Conservation (phyloP, 257 asterid genomes). For the Prunella vulgaris region DNA sequence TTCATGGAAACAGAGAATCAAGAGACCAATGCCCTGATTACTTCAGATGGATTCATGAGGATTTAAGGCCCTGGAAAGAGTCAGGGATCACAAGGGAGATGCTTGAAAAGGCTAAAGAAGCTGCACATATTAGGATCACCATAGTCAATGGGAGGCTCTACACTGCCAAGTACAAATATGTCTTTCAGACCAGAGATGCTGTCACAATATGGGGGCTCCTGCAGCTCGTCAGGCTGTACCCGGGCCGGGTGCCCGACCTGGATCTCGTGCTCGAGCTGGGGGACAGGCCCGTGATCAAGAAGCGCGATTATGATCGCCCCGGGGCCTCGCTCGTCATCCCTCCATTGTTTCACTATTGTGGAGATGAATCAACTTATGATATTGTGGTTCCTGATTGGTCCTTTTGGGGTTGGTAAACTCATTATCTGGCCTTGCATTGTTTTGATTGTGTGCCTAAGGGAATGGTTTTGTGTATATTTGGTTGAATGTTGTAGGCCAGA, state of each 20-base stretch:
- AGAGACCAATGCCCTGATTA: constrained; percentile 54
- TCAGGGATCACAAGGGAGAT: constrained; percentile 53
- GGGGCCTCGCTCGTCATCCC: constrained; percentile 42
- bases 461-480: neutral
- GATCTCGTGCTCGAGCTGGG: constrained; percentile 64
- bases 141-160: constrained; percentile 54
- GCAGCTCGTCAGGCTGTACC: constrained; percentile 79
- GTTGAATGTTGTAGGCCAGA: constrained; percentile 57
- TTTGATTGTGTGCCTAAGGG: neutral
- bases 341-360: constrained; percentile 71
- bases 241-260: constrained; percentile 59
- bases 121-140: constrained; percentile 52
- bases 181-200: constrained; percentile 72
- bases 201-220: constrained; percentile 80
- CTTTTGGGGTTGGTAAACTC: constrained; percentile 97
- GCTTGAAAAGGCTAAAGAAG: constrained; percentile 42
- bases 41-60: constrained; percentile 88
- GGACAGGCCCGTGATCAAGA: constrained; percentile 55
- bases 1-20: neutral
- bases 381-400: constrained; percentile 92
- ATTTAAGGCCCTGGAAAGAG: constrained; percentile 64
- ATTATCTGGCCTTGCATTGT: constrained; percentile 2
- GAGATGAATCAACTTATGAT: constrained; percentile 51
- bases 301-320: constrained; percentile 19
- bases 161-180: constrained; percentile 42